A percentile compares a stretch with the other conserved stretches of the same genome.
Conservation (phyloP, 805 yeast genomes). For the Pichia nanzhaoensis region DNA sequence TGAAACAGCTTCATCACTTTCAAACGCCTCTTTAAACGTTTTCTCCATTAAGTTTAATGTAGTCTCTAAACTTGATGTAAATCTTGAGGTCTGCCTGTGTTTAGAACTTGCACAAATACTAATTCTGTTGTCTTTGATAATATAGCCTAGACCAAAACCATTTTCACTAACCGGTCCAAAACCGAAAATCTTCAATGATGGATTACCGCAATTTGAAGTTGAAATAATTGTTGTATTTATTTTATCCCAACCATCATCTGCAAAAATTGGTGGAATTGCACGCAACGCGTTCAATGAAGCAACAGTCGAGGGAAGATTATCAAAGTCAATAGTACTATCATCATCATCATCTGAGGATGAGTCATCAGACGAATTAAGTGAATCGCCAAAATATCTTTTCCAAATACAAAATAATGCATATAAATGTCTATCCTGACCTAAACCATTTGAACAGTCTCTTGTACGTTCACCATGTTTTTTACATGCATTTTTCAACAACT, state of each 20-base stretch:
- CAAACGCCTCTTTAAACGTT: conserved; percentile 33
- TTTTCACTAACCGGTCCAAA: conserved; percentile 87
- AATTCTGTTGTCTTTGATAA: conserved; percentile 72
- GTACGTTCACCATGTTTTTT: conserved; percentile 61
- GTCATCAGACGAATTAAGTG: conserved; percentile 17
- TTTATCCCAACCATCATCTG: conserved; percentile 84
- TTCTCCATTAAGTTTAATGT: conserved; percentile 54
- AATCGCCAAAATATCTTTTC: conserved; percentile 48
- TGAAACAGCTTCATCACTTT: conserved; percentile 16
- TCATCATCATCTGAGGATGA: conserved; percentile 18
- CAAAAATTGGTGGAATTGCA: conserved; percentile 67
- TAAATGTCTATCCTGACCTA: conserved; percentile 89
- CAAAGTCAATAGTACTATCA: conserved; percentile 25
- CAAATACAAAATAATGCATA: conserved; percentile 85
- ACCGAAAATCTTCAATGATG: conserved; percentile 79
- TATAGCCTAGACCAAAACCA: conserved; percentile 92
- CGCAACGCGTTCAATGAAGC: conserved; percentile 20
- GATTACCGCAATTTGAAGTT: conserved; percentile 89
- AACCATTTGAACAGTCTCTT: conserved; percentile 60
- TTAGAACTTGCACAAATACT: conserved; percentile 80
- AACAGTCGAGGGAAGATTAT: conserved; percentile 21
- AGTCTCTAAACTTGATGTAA: conserved; percentile 58
- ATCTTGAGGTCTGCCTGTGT: conserved; percentile 80
- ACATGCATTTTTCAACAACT: conserved; percentile 63
- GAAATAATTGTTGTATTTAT: conserved; percentile 74